Percentiles rank a stretch among this genome's conserved stretches.
Conservation (phyloP, 1,284 basidiomycete genomes). For the Sporisorium sorghi region DNA sequence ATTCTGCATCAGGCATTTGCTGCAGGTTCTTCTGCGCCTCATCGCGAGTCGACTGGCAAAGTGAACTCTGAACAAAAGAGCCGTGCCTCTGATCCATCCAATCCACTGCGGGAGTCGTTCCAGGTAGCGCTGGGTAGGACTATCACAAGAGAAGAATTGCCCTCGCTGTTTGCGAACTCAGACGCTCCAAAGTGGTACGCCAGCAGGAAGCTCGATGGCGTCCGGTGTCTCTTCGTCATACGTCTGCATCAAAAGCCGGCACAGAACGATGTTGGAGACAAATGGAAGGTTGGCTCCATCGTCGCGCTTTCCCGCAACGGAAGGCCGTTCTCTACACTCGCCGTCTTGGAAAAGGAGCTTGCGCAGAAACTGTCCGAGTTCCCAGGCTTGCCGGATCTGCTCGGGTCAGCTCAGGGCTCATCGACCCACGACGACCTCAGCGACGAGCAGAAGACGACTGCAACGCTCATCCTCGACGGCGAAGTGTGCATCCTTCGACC, state of each 20-base stretch:
- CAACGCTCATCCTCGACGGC: constrained; percentile 55
- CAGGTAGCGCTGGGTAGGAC: constrained; percentile 50
- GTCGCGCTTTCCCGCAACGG: constrained; percentile 50
- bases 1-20: constrained; percentile 37
- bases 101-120: constrained; percentile 27
- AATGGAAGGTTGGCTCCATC: constrained; percentile 30
- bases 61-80: not conserved
- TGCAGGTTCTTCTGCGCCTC: not conserved
- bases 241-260: constrained; percentile 13
- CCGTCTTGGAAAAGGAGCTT: constrained; percentile 38
- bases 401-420: not conserved
- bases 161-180: constrained; percentile 18
- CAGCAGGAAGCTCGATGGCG: constrained; percentile 57
- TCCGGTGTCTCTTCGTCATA: constrained; percentile 53
- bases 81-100: not conserved
- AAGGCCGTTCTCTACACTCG: constrained; percentile 35
- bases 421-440: not conserved
- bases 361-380: constrained; percentile 18
- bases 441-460: not conserved
- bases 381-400: constrained; percentile 17
- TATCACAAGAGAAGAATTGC: constrained; percentile 23
- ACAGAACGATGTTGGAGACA: not conserved
- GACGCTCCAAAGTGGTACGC: constrained; percentile 45
- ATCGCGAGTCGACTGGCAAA: not conserved
- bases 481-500: constrained; percentile 52